Conservation (phyloP, 2,329 filamentous ascomycete genomes). For the Talaromyces islandicus region DNA sequence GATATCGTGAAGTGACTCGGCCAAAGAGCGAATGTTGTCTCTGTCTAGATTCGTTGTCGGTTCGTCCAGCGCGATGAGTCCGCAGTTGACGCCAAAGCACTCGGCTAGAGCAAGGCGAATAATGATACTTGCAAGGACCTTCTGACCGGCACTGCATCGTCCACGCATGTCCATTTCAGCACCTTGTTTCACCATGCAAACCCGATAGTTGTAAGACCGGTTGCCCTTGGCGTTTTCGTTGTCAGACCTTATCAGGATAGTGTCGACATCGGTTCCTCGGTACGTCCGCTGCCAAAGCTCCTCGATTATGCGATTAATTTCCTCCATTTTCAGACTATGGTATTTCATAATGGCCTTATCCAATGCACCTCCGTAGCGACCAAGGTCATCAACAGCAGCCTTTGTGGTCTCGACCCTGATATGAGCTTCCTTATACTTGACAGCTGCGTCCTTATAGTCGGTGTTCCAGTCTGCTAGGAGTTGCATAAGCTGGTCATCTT, state of each 20-base stretch:
- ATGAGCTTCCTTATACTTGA: constrained; percentile 77
- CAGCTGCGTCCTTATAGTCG: constrained; percentile 77
- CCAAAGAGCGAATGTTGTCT: constrained; percentile 89
- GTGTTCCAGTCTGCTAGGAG: constrained; percentile 74
- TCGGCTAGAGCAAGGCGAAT: constrained; percentile 94
- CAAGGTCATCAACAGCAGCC: constrained; percentile 85
- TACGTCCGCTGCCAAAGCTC: constrained; percentile 98
- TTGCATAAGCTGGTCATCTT: constrained; percentile 71
- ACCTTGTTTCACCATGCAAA: constrained; percentile 96
- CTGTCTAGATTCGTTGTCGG: constrained; percentile 94
- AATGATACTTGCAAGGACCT: constrained; percentile 93
- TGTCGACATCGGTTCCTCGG: constrained; percentile 94
- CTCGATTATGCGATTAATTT: constrained; percentile 90
- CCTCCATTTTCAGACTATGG: constrained; percentile 94
- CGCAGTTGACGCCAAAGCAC: constrained; percentile 93
- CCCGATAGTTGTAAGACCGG: constrained; percentile 90
- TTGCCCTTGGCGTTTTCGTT: constrained; percentile 69
- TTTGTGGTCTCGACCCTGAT: constrained; percentile 89
- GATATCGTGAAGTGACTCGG: constrained; percentile 77
- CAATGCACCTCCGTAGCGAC: constrained; percentile 72
- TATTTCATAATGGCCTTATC: constrained; percentile 98
- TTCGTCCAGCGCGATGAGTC: constrained; percentile 92
- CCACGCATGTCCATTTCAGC: constrained; percentile 99
- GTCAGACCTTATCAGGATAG: constrained; percentile 90
- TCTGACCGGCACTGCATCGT: constrained; percentile 92